Conservation (phyloP, 306 rosid genomes). For the Crataegus laevigata region DNA sequence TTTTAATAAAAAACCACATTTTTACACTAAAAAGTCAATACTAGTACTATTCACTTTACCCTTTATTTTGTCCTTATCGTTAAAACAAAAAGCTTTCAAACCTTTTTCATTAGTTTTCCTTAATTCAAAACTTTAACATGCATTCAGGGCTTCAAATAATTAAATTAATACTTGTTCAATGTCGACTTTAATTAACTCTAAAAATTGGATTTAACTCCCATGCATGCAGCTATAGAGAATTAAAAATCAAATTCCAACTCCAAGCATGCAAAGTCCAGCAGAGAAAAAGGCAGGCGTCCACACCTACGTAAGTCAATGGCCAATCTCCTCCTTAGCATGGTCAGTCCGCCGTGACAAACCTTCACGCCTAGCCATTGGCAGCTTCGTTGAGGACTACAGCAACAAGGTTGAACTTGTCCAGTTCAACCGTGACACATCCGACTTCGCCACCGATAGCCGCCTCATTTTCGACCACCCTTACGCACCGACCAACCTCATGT, state of each 20-base stretch:
- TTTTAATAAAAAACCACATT: too few species aligned
- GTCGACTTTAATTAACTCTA: neutral
- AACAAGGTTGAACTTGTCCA: conserved; percentile 61
- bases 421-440: conserved; percentile 35
- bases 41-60: too few species aligned
- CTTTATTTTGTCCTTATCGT: too few species aligned
- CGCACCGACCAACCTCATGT: conserved; percentile 63
- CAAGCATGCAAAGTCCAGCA: conserved; percentile 29
- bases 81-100: too few species aligned
- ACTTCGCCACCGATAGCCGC: conserved; percentile 39
- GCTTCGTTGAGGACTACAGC: conserved; percentile 48
- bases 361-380: conserved; percentile 49
- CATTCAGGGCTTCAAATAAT: neutral
- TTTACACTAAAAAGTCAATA: too few species aligned
- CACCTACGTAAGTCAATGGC: conserved; percentile 52
- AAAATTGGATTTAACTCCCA: neutral
- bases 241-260: neutral
- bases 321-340: conserved; percentile 50
- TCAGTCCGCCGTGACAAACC: conserved; percentile 43
- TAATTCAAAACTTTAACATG: too few species aligned
- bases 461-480: conserved; percentile 52
- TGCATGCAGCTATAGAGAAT: conserved; percentile 4
- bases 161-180: neutral
- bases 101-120: too few species aligned
- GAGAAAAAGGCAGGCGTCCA: conserved; percentile 35